Evolutionary conservation across 345 rosid species (phyloP), one percentile per base, ranked within the genome.

Genomic region (Heritiera fomes): DNA sequence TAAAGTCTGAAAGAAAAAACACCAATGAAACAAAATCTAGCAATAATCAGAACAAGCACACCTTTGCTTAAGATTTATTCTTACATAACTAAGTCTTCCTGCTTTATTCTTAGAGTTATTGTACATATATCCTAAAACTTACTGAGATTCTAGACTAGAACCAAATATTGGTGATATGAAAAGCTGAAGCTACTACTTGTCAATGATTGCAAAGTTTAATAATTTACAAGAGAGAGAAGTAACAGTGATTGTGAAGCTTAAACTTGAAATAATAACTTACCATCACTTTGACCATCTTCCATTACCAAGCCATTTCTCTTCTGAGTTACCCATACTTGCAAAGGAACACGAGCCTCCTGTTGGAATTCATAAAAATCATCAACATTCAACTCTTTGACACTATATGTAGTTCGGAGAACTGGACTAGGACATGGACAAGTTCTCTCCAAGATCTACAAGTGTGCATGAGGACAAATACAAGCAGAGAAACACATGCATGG

Each of bases 321-420:
- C 84, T 90, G 94, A 80, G 85, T 79, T 77, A 88, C 91, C 98
- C 99, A 95, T 83, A 95, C 81, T 78, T 93, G 94, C 50, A 95
- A 76, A 8, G 99, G 97, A 77, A 89, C 83, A 75, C 97, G 97
- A 80, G 85, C 89, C 82, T 91, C 97, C 99, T 95, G 90, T 82
- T 79, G 82, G 77, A 8, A 82, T 62, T 75, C 52, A 80, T 32
- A 28, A 62, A 73, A 18, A 53, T n/a, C 64, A 52, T 8, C 61
- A 32, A 71, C 14, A 30, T 70, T 0, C 12, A 49, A 47, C 62
- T 72, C 14, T 34, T 52, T 34, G 32, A 73, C 17, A 34, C 9
- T 17, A 38, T 34, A 34, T 18, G 10, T 18, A 73, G 6, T 55
- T 50, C 34, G 62, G 23, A 7, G 17, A 71, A 52, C n/a, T 28